Base-by-base conservation (phyloP, 805 yeast species). In the Vanderwaltozyma tropicalis region DNA sequence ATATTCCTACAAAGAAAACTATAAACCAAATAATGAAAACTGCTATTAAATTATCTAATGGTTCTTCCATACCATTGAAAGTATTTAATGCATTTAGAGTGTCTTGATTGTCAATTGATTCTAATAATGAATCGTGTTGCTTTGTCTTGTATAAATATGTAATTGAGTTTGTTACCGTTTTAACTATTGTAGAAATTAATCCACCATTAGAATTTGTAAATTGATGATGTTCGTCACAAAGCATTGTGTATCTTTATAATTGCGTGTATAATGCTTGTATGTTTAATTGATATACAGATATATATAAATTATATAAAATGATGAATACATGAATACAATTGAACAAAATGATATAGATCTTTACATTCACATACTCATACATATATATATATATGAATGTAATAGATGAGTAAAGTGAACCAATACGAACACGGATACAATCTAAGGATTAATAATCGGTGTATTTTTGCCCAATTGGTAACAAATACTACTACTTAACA, bases 1-100 rank as follows among this genome's bases (percentile, higher is more conserved):
- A 31, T 21, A 31, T 27, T 16, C 31, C 11, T 16, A 37, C 21
- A 13, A 37, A 37, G 17, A 37, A 31, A 14, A 31, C 39, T 13
- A 37, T 37, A 13, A 31, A 37, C 39, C 39, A 37, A 20, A 37
- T 37, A 9, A 37, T 31, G 24, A 37, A 37, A 3, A 37, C 39
- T 5, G 39, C 39, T 2, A 37, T 31, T 17, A 37, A 28, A 27
- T 37, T 37, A 21, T 31, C 39, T 14, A 37, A 31, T 17, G 39
- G 39, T 13, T 37, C 39, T 10, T 29, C 32, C 14, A 19, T 13
- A 15, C 14, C 10, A 25, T 5, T 27, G n/a, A n/a, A n/a, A 9
- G 36, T 5, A 16, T 34, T 20, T 15, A 34, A 19, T 24, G 37
- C 13, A 27, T 34, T 17, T 33, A 22, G 20, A 25, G 26, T 18